phyloP scores from a whole-genome alignment of 2,329 filamentous ascomycete species.

The Macrophomina pseudophaseolina region DNA sequence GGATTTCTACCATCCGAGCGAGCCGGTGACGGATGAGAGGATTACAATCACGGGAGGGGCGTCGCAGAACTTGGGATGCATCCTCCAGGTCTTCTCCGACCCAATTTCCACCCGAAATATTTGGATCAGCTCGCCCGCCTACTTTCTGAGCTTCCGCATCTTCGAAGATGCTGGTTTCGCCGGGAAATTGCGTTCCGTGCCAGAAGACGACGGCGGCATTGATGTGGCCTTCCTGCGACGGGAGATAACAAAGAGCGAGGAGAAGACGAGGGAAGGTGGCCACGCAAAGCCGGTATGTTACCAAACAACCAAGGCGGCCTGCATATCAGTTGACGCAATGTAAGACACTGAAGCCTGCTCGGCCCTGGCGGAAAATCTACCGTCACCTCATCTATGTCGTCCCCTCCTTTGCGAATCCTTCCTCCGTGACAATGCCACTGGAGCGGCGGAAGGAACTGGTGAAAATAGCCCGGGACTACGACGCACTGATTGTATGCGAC shows the following conservation, averaged over 20 bases:
- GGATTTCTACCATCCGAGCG: constrained; percentile 60
- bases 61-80: constrained; percentile 77
- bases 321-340: constrained; percentile 20
- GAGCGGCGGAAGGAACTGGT: constrained; percentile 71
- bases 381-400: constrained; percentile 87
- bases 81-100: constrained; percentile 82
- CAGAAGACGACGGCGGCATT: constrained; percentile 78
- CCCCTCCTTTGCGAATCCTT: constrained; percentile 88
- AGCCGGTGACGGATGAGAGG: constrained; percentile 58
- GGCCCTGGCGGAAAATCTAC: constrained; percentile 75
- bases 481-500: constrained; percentile 84
- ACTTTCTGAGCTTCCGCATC: constrained; percentile 83
- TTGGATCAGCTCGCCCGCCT: constrained; percentile 83
- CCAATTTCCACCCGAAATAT: constrained; percentile 74
- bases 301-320: constrained; percentile 7
- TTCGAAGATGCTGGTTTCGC: constrained; percentile 81
- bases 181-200: constrained; percentile 68
- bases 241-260: constrained; percentile 58
- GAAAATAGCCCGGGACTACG: constrained; percentile 74
- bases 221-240: constrained; percentile 66
- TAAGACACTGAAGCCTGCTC: constrained; percentile 62
- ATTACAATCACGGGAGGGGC: constrained; percentile 86
- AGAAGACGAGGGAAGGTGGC: constrained; percentile 42
- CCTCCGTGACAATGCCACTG: constrained; percentile 79
- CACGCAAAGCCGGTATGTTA: constrained; percentile 51